Conservation (phyloP, 352 stramenopile genomes). For the Thalassiosira allenii region DNA sequence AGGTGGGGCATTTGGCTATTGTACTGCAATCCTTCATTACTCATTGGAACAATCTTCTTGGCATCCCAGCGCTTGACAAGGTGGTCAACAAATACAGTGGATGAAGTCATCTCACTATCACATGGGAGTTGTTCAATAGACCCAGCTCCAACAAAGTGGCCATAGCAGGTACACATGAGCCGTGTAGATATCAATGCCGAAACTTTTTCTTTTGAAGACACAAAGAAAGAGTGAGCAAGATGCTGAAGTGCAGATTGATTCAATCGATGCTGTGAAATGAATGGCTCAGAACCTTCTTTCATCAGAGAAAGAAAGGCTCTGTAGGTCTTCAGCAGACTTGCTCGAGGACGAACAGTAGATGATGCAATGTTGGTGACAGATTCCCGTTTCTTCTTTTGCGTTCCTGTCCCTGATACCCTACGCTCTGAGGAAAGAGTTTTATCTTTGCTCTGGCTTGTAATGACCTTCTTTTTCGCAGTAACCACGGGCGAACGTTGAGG, state of each 20-base stretch:
- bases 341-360: slow-evolving; percentile 18
- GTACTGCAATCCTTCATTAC: neutral
- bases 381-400: slow-evolving; percentile 37
- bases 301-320: slow-evolving; percentile 41
- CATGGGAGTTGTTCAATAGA: slow-evolving; percentile 41
- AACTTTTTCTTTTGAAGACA: slow-evolving; percentile 27
- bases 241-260: slow-evolving; percentile 47
- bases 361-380: neutral
- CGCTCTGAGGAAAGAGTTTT: slow-evolving; percentile 12
- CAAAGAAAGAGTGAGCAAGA: slow-evolving; percentile 40
- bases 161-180: slow-evolving; percentile 50
- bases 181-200: slow-evolving; percentile 15
- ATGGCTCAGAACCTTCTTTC: slow-evolving; percentile 24
- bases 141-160: slow-evolving; percentile 34
- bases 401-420: neutral
- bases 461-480: slow-evolving; percentile 28
- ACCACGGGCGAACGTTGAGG: slow-evolving; percentile 39
- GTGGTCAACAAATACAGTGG: slow-evolving; percentile 42
- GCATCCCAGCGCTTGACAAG: slow-evolving; percentile 34
- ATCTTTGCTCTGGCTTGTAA: slow-evolving; percentile 23
- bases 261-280: slow-evolving; percentile 12
- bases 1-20: slow-evolving; percentile 6
- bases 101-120: slow-evolving; percentile 30
- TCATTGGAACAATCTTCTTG: slow-evolving; percentile 25
- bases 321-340: slow-evolving; percentile 42